phyloP scores from a whole-genome alignment of 768 basidiomycete genomes.

The Tricholoma saponaceum region DNA sequence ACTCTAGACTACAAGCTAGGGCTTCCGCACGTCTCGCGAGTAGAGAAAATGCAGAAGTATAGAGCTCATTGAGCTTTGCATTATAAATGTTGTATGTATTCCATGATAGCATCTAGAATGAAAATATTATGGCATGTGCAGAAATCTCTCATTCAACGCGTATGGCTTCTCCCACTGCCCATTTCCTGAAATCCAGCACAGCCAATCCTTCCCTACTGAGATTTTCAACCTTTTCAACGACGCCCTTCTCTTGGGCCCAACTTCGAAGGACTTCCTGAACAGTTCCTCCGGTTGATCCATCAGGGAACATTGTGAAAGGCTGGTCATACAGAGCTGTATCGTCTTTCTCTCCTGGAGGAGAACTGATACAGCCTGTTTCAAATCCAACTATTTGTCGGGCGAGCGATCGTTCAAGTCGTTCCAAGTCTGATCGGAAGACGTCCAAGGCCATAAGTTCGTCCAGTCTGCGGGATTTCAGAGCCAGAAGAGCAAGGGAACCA shows the following conservation, averaged over 20 bases:
- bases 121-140: background rate
- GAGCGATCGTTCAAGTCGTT: conserved; percentile 66
- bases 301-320: conserved; percentile 72
- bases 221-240: conserved; percentile 29
- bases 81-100: background rate
- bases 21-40: conserved; percentile 44
- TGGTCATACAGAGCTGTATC: conserved; percentile 68
- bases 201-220: conserved; percentile 32
- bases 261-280: conserved; percentile 40
- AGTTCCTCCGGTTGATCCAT: conserved; percentile 37
- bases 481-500: conserved; percentile 53
- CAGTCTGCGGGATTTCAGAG: conserved; percentile 46
- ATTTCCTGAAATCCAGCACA: conserved; percentile 56
- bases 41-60: conserved; percentile 21
- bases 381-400: conserved; percentile 85
- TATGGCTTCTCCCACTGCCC: conserved; percentile 53
- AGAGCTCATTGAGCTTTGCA: background rate
- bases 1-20: conserved; percentile 36
- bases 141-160: background rate
- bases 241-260: conserved; percentile 53
- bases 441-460: conserved; percentile 38
- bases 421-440: conserved; percentile 53
- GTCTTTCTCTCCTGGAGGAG: conserved; percentile 21
- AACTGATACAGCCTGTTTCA: conserved; percentile 52
- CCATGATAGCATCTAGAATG: background rate